Evolutionary conservation across 768 basidiomycete genomes (phyloP), one percentile per base, ranked within the genome.

Genomic region (Amanita muscaria): DNA sequence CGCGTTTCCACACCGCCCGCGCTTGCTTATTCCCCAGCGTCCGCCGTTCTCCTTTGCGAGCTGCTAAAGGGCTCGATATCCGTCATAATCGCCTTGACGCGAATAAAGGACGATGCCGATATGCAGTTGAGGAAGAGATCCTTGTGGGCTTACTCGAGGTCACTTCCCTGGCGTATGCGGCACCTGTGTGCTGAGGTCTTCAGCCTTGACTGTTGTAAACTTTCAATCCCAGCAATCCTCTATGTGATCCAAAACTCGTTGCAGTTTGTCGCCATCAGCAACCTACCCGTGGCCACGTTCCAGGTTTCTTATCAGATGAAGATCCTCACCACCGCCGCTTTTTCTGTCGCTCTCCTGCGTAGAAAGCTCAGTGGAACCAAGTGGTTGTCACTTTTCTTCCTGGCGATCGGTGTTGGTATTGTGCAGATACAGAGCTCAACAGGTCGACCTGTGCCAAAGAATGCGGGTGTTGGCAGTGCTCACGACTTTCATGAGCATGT

Each of bases 231-330:
- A 1, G 93, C 94, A 15, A 73, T 96, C 49, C 83, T 97, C 52
- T 97, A 96, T 56, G 83, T 92, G 51, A 75, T 94, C n/a, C 90
- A 98, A 64, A 97, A 97, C 62, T 87, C 88, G 30, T 79, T 99
- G 18, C 96, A 98, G 63, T 99, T 94, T 63, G 89, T 96, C 52
- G 96, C 96, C 18, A 84, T 94, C 49, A 79, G 80, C 52, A 98
- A 99, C 64, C 78, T 99, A 47, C 89, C 90, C 30, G 93, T 91
- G 42, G 94, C 96, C 11, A 90, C 94, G 2, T 99, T 97, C 68
- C 94, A 98, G 61, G 91, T 97, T 50, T 88, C 88, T 7, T 94
- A 97, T 61, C 92, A 97, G 65, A 93, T 97, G 92, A 97, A 97
- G 64, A 97, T 97, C 59, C 74, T 97, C 46, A 97, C 92, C 39